Conservation (phyloP, 768 basidiomycete species). For the Psilocybe azurescens region DNA sequence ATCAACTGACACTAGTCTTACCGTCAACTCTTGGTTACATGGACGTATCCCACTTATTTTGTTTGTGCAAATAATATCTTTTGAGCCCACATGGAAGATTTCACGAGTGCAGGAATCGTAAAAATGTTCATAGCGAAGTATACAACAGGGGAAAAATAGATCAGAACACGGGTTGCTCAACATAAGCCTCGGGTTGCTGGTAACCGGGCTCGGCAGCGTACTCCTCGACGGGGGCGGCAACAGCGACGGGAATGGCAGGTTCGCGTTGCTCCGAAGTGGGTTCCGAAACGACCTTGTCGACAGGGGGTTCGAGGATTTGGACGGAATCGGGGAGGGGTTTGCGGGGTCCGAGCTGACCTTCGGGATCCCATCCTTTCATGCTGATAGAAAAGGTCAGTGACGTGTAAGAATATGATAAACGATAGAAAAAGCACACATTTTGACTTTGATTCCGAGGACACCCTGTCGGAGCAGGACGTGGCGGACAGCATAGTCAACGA, state of each 20-base stretch:
- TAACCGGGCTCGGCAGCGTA: constrained; percentile 49
- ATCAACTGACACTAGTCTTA: constrained; percentile 12
- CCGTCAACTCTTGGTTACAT: neutral
- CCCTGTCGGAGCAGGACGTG: constrained; percentile 98
- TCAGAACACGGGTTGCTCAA: constrained; percentile 67
- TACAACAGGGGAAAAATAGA: constrained; percentile 16
- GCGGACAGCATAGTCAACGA: constrained; percentile 96
- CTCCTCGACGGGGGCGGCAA: constrained; percentile 56
- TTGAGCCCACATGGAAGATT: constrained; percentile 5
- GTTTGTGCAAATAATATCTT: neutral
- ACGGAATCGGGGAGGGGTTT: constrained; percentile 97
- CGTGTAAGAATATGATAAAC: constrained; percentile 12
- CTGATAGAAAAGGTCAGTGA: constrained; percentile 41
- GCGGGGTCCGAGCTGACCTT: constrained; percentile 86
- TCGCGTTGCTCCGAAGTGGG: constrained; percentile 92
- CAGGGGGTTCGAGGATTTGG: constrained; percentile 84
- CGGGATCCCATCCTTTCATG: constrained; percentile 97
- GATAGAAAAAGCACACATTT: constrained; percentile 67
- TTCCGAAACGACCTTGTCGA: constrained; percentile 89
- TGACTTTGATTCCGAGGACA: constrained; percentile 99
- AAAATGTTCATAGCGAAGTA: constrained; percentile 19
- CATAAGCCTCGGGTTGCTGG: constrained; percentile 45
- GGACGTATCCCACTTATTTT: neutral
- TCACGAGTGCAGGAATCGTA: constrained; percentile 14
- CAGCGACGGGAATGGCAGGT: constrained; percentile 57